Evolutionary conservation across 1,284 basidiomycete genomes (phyloP).

Genomic region (Boletus hoseneyae): DNA sequence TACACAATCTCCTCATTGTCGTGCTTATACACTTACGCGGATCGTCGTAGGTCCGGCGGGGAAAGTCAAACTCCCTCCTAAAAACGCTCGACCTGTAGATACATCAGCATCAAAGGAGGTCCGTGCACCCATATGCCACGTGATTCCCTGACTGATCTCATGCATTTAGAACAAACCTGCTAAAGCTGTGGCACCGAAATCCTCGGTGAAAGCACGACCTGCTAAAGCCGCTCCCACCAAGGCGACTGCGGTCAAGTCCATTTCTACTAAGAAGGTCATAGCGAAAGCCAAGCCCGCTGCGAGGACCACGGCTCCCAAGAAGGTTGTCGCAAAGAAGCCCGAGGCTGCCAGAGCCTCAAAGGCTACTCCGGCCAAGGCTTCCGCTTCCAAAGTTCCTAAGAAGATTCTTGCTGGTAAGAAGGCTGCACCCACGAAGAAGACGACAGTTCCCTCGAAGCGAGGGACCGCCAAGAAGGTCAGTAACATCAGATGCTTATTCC

Average conservation of each 20-base stretch:
- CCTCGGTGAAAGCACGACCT: conserved; percentile 32
- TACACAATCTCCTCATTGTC: conserved; percentile 13
- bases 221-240: conserved; percentile 31
- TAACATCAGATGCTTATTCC: not conserved
- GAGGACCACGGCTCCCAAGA: conserved; percentile 29
- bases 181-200: conserved; percentile 31
- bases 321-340: conserved; percentile 20
- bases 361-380: conserved; percentile 21
- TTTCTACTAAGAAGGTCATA: conserved; percentile 18
- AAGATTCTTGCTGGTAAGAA: conserved; percentile 41
- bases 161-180: conserved; percentile 57
- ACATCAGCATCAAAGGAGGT: conserved; percentile 68
- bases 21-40: conserved; percentile 7
- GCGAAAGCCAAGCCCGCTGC: conserved; percentile 25
- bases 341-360: conserved; percentile 24
- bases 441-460: conserved; percentile 43
- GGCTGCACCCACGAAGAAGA: conserved; percentile 47
- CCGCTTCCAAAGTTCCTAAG: conserved; percentile 25
- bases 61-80: conserved; percentile 82
- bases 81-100: conserved; percentile 46
- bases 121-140: conserved; percentile 28
- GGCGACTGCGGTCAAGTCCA: conserved; percentile 15
- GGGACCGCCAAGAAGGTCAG: conserved; percentile 54
- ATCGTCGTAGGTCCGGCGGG: conserved; percentile 60
- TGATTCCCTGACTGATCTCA: conserved; percentile 17